phyloP scores from a whole-genome alignment of 805 yeast genomes.

The Candida multigemmis region DNA sequence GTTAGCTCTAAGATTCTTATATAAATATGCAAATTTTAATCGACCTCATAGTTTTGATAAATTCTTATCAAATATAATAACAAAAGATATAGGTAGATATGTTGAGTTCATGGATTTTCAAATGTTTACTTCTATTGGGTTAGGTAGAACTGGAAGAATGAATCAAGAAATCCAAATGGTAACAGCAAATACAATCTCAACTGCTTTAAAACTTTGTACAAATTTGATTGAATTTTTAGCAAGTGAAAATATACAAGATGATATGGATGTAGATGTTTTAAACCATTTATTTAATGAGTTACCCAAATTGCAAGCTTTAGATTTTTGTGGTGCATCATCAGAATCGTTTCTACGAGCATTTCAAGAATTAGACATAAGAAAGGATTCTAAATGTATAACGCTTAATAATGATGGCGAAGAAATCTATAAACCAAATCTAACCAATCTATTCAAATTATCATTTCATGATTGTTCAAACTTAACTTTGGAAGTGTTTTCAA shows the following conservation, averaged over 20 bases:
- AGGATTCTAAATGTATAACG: constrained; percentile 5
- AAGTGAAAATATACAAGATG: constrained; percentile 79
- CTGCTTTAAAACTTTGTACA: constrained; percentile 54
- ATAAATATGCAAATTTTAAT: constrained; percentile 63
- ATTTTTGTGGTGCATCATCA: constrained; percentile 84
- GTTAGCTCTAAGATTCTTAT: constrained; percentile 47
- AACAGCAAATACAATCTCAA: constrained; percentile 59
- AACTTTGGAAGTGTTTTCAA: constrained; percentile 44
- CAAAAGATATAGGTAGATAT: constrained; percentile 42
- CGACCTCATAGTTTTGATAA: constrained; percentile 74
- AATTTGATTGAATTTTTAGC: constrained; percentile 73
- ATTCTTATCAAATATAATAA: constrained; percentile 47
- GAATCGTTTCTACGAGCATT: constrained; percentile 53
- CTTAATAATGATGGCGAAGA: constrained; percentile 2
- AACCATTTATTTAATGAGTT: constrained; percentile 44
- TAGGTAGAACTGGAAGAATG: constrained; percentile 86
- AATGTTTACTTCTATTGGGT: constrained; percentile 81
- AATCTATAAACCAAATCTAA: constrained; percentile 4
- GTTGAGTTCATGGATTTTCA: constrained; percentile 79
- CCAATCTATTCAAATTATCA: constrained; percentile 41
- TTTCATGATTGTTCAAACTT: constrained; percentile 85
- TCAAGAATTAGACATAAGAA: constrained; percentile 25
- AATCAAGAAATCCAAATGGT: constrained; percentile 88
- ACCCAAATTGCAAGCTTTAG: constrained; percentile 57
- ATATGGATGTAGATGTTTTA: constrained; percentile 55